Evolutionary conservation across 2,329 filamentous ascomycete species (phyloP).

Genomic region (Microsporum canis): DNA sequence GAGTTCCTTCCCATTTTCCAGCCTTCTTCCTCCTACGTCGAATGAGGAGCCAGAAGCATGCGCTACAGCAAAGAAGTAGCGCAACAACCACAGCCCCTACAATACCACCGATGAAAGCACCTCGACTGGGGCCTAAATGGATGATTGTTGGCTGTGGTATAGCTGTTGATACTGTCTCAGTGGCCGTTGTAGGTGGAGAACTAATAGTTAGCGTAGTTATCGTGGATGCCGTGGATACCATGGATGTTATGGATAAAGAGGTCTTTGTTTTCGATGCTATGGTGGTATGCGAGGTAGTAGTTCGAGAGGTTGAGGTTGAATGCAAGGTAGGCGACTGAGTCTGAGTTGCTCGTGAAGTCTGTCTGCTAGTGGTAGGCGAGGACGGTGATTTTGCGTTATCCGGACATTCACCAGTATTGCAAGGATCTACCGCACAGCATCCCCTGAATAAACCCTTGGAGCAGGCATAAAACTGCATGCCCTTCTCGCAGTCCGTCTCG

Average conservation of each 20-base stretch:
- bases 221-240: background rate
- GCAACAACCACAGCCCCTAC: background rate
- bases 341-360: background rate
- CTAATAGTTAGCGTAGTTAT: background rate
- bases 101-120: constrained; percentile 4
- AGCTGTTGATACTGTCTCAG: background rate
- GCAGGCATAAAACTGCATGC: constrained; percentile 8
- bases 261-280: background rate
- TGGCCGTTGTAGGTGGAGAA: background rate
- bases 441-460: constrained; percentile 9
- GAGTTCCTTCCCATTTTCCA: background rate
- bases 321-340: background rate
- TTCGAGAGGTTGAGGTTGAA: background rate
- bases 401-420: constrained; percentile 6
- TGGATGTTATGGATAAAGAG: background rate
- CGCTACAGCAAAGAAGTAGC: constrained; percentile 1
- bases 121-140: background rate
- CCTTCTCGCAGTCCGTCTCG: background rate
- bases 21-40: constrained; percentile 4
- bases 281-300: background rate
- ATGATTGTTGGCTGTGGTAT: background rate
- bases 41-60: constrained; percentile 1
- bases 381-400: background rate
- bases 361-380: background rate
- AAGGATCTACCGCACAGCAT: constrained; percentile 12